Conservation (phyloP, 2,329 filamentous ascomycete species). For the Ophiostoma sp. region DNA sequence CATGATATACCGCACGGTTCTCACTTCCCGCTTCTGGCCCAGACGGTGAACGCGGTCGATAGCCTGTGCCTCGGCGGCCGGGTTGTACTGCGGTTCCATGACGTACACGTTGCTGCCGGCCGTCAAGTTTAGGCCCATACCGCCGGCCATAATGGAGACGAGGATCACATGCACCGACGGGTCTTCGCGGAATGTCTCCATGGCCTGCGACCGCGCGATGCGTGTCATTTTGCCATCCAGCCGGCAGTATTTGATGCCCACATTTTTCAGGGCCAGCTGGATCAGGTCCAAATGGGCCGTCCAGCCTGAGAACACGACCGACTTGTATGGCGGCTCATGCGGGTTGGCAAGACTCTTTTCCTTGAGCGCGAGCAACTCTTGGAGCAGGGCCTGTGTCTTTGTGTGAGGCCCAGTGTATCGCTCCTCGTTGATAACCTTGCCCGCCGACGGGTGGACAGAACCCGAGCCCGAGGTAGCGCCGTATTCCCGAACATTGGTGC, state of each 20-base stretch:
- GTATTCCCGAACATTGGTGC: not conserved
- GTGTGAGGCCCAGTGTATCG: conserved; percentile 82
- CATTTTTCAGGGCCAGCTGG: conserved; percentile 67
- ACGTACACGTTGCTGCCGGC: conserved; percentile 82
- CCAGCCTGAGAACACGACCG: conserved; percentile 94
- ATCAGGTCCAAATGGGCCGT: conserved; percentile 92
- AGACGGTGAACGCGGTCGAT: conserved; percentile 88
- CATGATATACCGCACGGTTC: conserved; percentile 89
- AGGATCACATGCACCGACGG: conserved; percentile 70
- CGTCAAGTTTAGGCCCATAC: conserved; percentile 85
- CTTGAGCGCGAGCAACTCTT: conserved; percentile 63
- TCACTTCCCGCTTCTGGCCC: conserved; percentile 82
- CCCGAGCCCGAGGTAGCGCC: not conserved
- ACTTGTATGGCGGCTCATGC: conserved; percentile 73
- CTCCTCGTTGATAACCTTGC: conserved; percentile 53
- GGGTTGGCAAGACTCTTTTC: conserved; percentile 56
- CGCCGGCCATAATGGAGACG: conserved; percentile 87
- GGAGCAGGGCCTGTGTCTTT: conserved; percentile 77
- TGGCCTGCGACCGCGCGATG: conserved; percentile 63
- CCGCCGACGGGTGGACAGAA: conserved; percentile 12
- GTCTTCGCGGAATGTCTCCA: conserved; percentile 73
- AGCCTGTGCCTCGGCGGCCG: conserved; percentile 88
- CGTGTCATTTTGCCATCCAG: conserved; percentile 88
- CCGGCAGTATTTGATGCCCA: conserved; percentile 65
- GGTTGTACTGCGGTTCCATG: conserved; percentile 98